Evolutionary conservation across 768 basidiomycete genomes (phyloP).

Genomic region (Coprinopsis strossmayeri): DNA sequence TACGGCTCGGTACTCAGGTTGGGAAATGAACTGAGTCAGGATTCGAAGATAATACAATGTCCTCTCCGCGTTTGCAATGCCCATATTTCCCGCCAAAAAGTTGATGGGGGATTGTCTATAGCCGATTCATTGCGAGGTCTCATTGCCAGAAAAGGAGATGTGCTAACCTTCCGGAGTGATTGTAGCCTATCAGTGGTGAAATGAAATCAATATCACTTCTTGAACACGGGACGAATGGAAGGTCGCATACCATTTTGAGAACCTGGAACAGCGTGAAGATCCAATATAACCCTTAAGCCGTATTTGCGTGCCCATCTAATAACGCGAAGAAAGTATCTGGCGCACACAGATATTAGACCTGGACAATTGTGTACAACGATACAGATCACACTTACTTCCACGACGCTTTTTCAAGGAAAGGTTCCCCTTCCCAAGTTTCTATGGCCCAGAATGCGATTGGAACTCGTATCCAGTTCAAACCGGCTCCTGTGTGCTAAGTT

Average conservation of each 20-base stretch:
- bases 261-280: conserved; percentile 69
- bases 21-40: conserved; percentile 74
- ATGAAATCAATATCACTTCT: no score
- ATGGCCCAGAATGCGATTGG: conserved; percentile 6
- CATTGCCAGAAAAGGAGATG: not conserved
- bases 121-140: conserved; percentile 33
- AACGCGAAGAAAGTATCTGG: conserved; percentile 69
- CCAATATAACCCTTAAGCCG: conserved; percentile 70
- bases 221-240: no score
- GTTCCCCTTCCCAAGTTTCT: conserved; percentile 4
- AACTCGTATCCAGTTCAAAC: conserved; percentile 6
- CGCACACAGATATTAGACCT: conserved; percentile 68
- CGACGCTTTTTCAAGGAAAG: conserved; percentile 3
- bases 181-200: conserved; percentile 24
- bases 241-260: conserved; percentile 59
- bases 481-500: conserved; percentile 17
- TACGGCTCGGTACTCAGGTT: conserved; percentile 47
- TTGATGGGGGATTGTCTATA: conserved; percentile 66
- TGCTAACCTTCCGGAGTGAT: conserved; percentile 49
- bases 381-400: conserved; percentile 8
- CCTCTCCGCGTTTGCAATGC: conserved; percentile 78
- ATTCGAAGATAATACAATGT: conserved; percentile 71
- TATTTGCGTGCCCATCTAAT: conserved; percentile 84
- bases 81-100: conserved; percentile 69
- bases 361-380: conserved; percentile 19